Base-by-base conservation (phyloP, 257 asterid species). In the Orobanche coerulescens region DNA sequence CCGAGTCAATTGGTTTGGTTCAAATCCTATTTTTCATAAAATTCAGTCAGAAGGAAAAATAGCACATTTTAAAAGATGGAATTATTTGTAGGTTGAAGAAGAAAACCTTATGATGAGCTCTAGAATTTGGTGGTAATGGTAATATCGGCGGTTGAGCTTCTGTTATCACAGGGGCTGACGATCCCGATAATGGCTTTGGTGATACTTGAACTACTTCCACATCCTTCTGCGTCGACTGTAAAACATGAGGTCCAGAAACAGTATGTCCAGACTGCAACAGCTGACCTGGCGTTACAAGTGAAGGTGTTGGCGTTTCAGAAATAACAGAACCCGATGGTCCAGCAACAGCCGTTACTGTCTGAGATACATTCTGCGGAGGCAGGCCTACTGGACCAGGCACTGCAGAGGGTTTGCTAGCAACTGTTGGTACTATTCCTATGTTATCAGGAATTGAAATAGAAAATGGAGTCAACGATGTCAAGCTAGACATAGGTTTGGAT, bases 91-190 rank as follows among this genome's bases (percentile, higher is more conserved):
- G 51, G 54, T 28, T 19, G 47, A 54, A 67, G 69, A 60, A 24
- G 15, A 64, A 36, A 56, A 87, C 98, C 95, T 76, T 86, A 42
- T 86, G 50, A 18, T 47, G 80, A 49, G 78, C 40, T 51, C 85
- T 80, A 1, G 90, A 55, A 72, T 77, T 82, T 6, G 81, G 70
- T 5, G 98, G 98, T 49, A 81, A 75, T 0, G 95, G 97, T 68
- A 93, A 76, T 68, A 93, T 78, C 25, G 98, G 97, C 23, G 92
- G 97, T 65, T 82, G 94, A 71, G 88, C 86, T 75, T 84, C 95
- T n/a, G 82, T 40, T 59, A 44, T 71, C n/a, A 46, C 70, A 0
- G 90, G 71, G 36, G 62, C 82, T 22, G 79, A 73, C 4, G 75
- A 66, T 59, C 80, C 97, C 53, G 87, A 47, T 34, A 84, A 58